A percentile compares a stretch with the other conserved stretches of the same genome.
These are phyloP conservation scores for Pseudocercospora fuligena DNA, from an alignment of 2,329 filamentous ascomycete species.

Conservation along the genomic window DNA sequence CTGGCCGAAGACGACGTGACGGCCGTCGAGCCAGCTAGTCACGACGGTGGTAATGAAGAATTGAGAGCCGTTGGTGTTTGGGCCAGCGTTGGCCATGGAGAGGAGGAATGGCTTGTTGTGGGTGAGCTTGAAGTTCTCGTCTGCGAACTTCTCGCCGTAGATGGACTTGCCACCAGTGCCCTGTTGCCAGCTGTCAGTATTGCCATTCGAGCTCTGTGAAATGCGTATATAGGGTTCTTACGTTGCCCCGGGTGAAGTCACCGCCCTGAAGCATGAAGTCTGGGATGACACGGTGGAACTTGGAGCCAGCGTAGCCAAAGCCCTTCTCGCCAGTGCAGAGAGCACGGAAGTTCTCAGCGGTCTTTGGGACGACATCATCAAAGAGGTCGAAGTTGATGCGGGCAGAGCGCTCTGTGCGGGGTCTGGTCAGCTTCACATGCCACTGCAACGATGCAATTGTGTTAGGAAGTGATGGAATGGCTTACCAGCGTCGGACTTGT, in stretches of 20 bases:
- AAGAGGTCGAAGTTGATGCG: slow-evolving; percentile 90
- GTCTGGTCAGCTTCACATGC: slow-evolving; percentile 23
- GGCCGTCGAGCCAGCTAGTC: slow-evolving; percentile 73
- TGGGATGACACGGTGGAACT: slow-evolving; percentile 97
- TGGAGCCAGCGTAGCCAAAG: slow-evolving; percentile 76
- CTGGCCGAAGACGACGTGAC: slow-evolving; percentile 85
- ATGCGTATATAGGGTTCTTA: slow-evolving; percentile 53
- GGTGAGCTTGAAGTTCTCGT: slow-evolving; percentile 92
- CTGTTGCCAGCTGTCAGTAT: slow-evolving; percentile 51
- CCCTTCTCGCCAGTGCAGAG: slow-evolving; percentile 97
- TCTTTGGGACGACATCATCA: slow-evolving; percentile 86
- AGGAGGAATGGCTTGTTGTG: slow-evolving; percentile 92
- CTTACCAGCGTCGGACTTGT: slow-evolving; percentile 44
- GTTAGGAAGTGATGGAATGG: slow-evolving; percentile 23
- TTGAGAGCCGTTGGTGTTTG: slow-evolving; percentile 85
- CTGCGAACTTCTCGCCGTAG: slow-evolving; percentile 95
- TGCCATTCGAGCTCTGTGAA: background rate
- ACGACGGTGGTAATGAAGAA: slow-evolving; percentile 75
- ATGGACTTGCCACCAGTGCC: slow-evolving; percentile 97
- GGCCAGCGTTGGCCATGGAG: slow-evolving; percentile 97
- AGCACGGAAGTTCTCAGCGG: slow-evolving; percentile 93
- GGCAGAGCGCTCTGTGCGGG: slow-evolving; percentile 66
- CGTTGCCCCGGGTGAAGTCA: slow-evolving; percentile 94
- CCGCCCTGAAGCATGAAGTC: slow-evolving; percentile 99
- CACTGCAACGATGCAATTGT: slow-evolving; percentile 4